Evolutionary conservation across 352 stramenopile genomes (phyloP).

Genomic region (Phytophthora litchii): DNA sequence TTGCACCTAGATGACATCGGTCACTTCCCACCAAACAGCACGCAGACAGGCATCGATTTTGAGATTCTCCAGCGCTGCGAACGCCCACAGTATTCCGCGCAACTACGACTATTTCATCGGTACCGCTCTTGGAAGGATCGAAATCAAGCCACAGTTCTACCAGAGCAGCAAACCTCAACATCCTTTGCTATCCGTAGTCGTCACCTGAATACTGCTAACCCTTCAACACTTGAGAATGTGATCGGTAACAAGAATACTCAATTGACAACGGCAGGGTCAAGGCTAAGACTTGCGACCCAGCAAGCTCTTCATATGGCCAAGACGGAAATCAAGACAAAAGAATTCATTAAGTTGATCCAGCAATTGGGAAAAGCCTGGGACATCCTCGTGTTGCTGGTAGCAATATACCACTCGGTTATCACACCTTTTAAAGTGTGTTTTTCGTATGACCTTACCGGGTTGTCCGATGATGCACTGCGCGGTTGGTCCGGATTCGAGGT

Average conservation of each 20-base stretch:
- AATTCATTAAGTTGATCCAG: constrained; percentile 52
- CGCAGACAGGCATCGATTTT: constrained; percentile 46
- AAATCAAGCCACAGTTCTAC: constrained; percentile 1
- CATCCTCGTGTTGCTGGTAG: constrained; percentile 49
- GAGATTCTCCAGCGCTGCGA: constrained; percentile 62
- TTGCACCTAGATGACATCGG: constrained; percentile 12
- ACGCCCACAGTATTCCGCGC: constrained; percentile 45
- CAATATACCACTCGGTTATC: constrained; percentile 49
- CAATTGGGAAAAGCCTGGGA: constrained; percentile 52
- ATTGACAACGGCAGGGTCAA: background rate
- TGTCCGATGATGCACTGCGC: constrained; percentile 23
- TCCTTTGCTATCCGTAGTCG: background rate
- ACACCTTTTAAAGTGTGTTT: constrained; percentile 70
- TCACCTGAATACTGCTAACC: constrained; percentile 7
- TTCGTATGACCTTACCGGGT: constrained; percentile 40
- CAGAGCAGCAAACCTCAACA: constrained; percentile 3
- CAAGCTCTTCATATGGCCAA: constrained; percentile 14
- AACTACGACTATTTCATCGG: constrained; percentile 51
- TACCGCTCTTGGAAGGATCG: constrained; percentile 43
- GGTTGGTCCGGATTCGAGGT: constrained; percentile 60
- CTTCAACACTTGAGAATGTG: constrained; percentile 7
- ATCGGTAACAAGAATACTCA: background rate
- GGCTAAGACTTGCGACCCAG: constrained; percentile 13
- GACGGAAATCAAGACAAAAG: constrained; percentile 27
- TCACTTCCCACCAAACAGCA: constrained; percentile 1